These are phyloP conservation scores for Codiaeum variegatum DNA, from an alignment of 441 rosid genomes.

Conservation along the genomic window DNA sequence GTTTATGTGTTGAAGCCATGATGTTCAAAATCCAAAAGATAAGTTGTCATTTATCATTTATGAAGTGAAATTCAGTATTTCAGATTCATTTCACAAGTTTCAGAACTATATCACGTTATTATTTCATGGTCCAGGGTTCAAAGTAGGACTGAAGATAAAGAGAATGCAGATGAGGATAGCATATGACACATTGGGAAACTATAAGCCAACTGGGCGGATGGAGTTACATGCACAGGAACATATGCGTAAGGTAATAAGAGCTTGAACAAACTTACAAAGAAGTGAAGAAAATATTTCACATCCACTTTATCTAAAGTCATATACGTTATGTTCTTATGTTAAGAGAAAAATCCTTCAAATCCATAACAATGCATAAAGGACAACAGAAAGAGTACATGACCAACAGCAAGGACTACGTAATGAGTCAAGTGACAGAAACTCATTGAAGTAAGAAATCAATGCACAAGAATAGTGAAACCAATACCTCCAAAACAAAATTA, in stretches of 20 bases:
- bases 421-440: not conserved
- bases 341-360: not conserved
- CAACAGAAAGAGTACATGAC: not conserved
- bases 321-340: not conserved
- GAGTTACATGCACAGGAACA: not conserved
- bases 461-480: not conserved
- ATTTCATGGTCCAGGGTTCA: slow-evolving; percentile 5
- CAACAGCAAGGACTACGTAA: not conserved
- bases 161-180: not conserved
- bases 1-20: too few relatives aligned
- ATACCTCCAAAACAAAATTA: not conserved
- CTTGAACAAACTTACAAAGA: not conserved
- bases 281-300: not conserved
- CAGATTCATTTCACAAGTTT: not conserved
- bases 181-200: not conserved
- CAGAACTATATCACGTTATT: not conserved
- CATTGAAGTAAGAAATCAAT: slow-evolving; percentile 6
- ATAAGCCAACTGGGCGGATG: not conserved
- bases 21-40: not conserved
- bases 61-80: not conserved
- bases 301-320: not conserved
- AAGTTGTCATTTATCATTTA: not conserved
- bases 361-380: not conserved
- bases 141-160: not conserved
- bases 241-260: not conserved